These are phyloP conservation scores for Gastrolobium bilobum DNA, from an alignment of 306 rosid genomes.

Conservation along the genomic window DNA sequence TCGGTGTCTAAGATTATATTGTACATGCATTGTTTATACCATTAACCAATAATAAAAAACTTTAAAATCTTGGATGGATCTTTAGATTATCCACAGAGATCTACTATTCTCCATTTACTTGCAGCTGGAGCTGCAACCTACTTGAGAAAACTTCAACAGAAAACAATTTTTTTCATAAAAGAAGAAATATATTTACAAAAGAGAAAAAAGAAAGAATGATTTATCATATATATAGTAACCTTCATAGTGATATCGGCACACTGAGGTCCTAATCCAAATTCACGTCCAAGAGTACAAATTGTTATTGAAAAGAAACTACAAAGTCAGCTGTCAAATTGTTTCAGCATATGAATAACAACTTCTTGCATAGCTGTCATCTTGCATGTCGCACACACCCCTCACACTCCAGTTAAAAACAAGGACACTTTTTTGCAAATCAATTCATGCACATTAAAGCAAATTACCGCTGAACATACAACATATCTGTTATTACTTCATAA, in stretches of 20 bases:
- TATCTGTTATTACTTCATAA: not conserved
- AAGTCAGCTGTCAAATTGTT: constrained; percentile 7
- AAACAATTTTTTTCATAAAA: not conserved
- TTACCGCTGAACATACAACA: not conserved
- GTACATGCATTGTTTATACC: constrained; percentile 6
- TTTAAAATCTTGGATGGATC: constrained; percentile 7
- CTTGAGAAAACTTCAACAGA: constrained; percentile 2
- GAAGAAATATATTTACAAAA: not conserved
- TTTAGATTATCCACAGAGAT: constrained; percentile 15
- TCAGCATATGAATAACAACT: not conserved
- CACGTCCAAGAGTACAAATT: not conserved
- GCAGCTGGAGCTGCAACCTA: constrained; percentile 26
- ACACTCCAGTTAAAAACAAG: constrained; percentile 23
- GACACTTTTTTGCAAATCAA: not conserved
- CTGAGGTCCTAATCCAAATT: not conserved
- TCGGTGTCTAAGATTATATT: not conserved
- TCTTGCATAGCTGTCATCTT: not conserved
- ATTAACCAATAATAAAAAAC: not conserved
- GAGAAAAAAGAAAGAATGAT: not conserved
- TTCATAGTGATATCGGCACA: not conserved
- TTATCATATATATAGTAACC: not conserved
- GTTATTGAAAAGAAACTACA: not conserved
- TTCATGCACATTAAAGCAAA: constrained; percentile 3
- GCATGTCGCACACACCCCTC: not conserved
- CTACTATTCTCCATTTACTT: constrained; percentile 20